phyloP scores from a whole-genome alignment of 208 protist species.

The Trypanosoma mega region DNA sequence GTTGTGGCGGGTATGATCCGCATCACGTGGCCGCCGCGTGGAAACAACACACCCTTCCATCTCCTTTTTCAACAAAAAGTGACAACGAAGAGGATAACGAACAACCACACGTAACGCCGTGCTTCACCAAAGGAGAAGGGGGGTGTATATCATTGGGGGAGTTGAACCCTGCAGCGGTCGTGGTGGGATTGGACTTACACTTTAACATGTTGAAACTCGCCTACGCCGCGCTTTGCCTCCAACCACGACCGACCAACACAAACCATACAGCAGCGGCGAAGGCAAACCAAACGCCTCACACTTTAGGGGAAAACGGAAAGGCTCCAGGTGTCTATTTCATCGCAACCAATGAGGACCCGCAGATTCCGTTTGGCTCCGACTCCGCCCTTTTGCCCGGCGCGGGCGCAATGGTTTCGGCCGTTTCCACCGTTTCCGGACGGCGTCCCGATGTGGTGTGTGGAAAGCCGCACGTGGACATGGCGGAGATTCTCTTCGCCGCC shows the following conservation, averaged over 20 bases:
- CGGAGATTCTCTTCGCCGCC: constrained; percentile 44
- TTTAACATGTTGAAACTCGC: constrained; percentile 69
- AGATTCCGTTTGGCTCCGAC: constrained; percentile 47
- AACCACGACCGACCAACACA: constrained; percentile 21
- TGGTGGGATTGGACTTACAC: constrained; percentile 61
- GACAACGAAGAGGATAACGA: no score
- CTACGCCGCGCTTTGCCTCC: constrained; percentile 42
- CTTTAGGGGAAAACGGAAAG: no score
- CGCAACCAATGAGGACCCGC: constrained; percentile 74
- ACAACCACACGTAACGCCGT: constrained; percentile 1
- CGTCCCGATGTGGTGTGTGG: constrained; percentile 59
- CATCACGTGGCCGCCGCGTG: constrained; percentile 31
- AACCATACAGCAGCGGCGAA: not conserved
- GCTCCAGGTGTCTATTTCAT: constrained; percentile 43
- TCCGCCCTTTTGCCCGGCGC: constrained; percentile 52
- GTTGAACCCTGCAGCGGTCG: constrained; percentile 55
- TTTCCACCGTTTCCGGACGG: constrained; percentile 33
- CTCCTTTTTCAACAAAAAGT: no score
- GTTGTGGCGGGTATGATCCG: constrained; percentile 38
- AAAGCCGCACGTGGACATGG: constrained; percentile 65
- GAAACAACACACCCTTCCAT: constrained; percentile 34
- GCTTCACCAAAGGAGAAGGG: constrained; percentile 2
- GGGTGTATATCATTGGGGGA: constrained; percentile 51
- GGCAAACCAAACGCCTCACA: no score
- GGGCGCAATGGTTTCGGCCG: constrained; percentile 40